Evolutionary conservation across 306 rosid species (phyloP).

Genomic region (Styphnolobium japonicum): DNA sequence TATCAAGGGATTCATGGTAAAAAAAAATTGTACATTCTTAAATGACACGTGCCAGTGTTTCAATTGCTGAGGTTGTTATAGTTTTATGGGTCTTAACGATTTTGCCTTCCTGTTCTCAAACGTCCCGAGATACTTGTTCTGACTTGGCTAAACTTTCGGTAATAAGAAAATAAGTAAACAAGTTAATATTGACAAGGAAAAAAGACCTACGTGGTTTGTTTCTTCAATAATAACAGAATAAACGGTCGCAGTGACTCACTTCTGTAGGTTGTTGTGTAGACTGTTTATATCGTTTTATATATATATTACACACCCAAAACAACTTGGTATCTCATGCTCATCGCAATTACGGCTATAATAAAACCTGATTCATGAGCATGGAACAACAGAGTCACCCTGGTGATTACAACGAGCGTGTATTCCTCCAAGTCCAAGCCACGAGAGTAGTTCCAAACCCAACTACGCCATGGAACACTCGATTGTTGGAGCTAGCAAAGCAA

Average conservation of each 20-base stretch:
- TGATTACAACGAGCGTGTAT: background rate
- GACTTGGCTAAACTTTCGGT: background rate
- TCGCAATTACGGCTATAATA: too few species aligned
- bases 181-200: background rate
- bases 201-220: background rate
- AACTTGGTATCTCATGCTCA: too few species aligned
- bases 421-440: background rate
- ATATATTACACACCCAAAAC: too few species aligned
- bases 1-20: slow-evolving; percentile 1
- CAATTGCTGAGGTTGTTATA: slow-evolving; percentile 18
- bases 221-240: too few species aligned
- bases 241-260: background rate
- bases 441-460: slow-evolving; percentile 15
- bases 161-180: background rate
- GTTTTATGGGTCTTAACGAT: background rate
- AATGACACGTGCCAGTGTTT: slow-evolving; percentile 30
- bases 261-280: too few species aligned
- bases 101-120: slow-evolving; percentile 17
- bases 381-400: background rate
- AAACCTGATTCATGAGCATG: background rate
- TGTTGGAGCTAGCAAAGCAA: slow-evolving; percentile 65
- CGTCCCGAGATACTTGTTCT: slow-evolving; percentile 22
- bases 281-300: too few species aligned
- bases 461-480: slow-evolving; percentile 62
- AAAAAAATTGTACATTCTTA: background rate